A percentile compares a stretch with the other conserved stretches of the same genome.
Conservation (phyloP, 2,329 filamentous ascomycete species). For the Fusarium sp. region DNA sequence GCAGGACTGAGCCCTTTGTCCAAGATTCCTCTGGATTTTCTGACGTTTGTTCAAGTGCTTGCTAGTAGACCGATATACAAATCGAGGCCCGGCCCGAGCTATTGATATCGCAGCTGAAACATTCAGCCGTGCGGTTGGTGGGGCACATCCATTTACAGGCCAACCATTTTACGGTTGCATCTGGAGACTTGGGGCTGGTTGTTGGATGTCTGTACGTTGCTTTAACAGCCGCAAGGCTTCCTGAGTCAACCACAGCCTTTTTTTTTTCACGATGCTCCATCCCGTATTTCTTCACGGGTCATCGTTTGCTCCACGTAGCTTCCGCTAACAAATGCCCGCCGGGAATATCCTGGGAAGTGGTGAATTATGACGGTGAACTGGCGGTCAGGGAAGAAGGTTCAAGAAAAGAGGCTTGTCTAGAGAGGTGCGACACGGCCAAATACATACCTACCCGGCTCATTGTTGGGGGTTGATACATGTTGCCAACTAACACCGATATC, state of each 20-base stretch:
- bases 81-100: conserved; percentile 44
- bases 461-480: conserved; percentile 16
- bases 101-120: conserved; percentile 29
- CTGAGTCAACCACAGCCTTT: conserved; percentile 10
- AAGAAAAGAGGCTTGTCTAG: conserved; percentile 25
- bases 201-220: not conserved
- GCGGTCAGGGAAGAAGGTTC: conserved; percentile 55
- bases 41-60: conserved; percentile 19
- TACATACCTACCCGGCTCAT: conserved; percentile 19
- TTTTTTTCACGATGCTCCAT: conserved; percentile 27
- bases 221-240: conserved; percentile 17
- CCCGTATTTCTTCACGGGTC: conserved; percentile 19
- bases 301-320: conserved; percentile 39
- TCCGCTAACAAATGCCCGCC: conserved; percentile 32
- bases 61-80: conserved; percentile 29
- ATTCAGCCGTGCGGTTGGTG: conserved; percentile 8
- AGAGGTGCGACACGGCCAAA: conserved; percentile 26
- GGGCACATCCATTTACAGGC: not conserved
- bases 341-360: conserved; percentile 40
- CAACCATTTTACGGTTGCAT: not conserved
- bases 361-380: conserved; percentile 55
- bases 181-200: not conserved
- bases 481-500: conserved; percentile 20
- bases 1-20: conserved; percentile 26
- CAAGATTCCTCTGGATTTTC: conserved; percentile 8